Evolutionary conservation across 2,329 filamentous ascomycete genomes (phyloP), one percentile per base, ranked within the genome.

Genomic region (Colletotrichum sansevieriae): DNA sequence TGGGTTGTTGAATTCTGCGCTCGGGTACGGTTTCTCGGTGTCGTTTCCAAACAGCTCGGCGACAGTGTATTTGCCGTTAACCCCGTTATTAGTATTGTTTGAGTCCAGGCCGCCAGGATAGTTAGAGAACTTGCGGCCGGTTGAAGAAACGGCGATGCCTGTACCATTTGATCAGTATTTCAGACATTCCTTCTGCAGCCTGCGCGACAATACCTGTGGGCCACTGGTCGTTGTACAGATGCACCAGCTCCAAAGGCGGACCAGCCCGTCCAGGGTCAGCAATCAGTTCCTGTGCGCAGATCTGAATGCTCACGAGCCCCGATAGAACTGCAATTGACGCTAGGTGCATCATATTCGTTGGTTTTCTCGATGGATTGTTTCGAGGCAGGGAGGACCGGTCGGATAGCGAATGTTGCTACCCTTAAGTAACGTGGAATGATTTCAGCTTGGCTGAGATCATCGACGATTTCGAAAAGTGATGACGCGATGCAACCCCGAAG

Each of bases 221-320:
- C 57, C 57, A 60, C 43, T 60, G 57, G n/a, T 60, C 57, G 18
- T 49, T 15, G 18, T 60, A 60, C 1, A 60, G 43, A 49, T 60
- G 57, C 6, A 60, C n/a, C 7, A 60, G n/a, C 39, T 60, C 57
- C 11, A 60, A 15, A 13, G 57, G 20, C n/a, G 57, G 57, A n/a
- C 57, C 57, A 41, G 43, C 15, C 37, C 43, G 57, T 7, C 57
- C 57, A 2, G 57, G 33, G 18, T 60, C 57, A 25, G 29, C 43
- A 8, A 60, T 39, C 4, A 51, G 57, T 4, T 49, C 29, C 25
- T 49, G 57, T 25, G 43, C 43, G 22, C 18, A 51, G 8, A 8
- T 20, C 11, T 4, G 37, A 51, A n/a, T 15, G 10, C 20, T 18
- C 22, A 22, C 25, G 20, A 12, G 33, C 25, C 11, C 47, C 15